Base-by-base conservation (phyloP, 2,329 filamentous ascomycete genomes). In the Diplodia intermedia region DNA sequence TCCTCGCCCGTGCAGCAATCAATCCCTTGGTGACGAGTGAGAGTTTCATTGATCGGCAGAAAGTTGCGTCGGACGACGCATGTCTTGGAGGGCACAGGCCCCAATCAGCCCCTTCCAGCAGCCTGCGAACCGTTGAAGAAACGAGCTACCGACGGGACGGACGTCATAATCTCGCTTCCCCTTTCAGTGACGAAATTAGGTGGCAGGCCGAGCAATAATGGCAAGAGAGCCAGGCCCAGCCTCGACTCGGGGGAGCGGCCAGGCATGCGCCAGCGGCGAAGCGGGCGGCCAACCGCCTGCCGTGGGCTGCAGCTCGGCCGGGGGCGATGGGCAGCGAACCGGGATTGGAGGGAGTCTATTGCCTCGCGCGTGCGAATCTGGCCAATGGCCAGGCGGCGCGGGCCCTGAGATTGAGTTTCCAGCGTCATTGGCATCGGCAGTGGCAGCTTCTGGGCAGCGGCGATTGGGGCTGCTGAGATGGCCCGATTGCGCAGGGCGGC, bases 161-260 rank as follows among this genome's bases (percentile, higher is more conserved):
- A 63, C 60, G 60, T 63, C 60, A 63, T 63, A 63, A 63, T 63
- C 43, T 63, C 60, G 60, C 43, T 63, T 63, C 60, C 60, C 60
- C 60, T 63, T 63, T 52, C 29, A 38, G 14, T 63, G 60, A 52
- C 43, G 15, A 52, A 52, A 63, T 63, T 63, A 52, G 43, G 18
- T n/a, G 20, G 47, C 60, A 52, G 40, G 55, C 38, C 18, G 55
- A 60, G 36, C 55, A 60, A 60, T 49, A 60, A 60, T 49, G 15
- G 49, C 26, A 49, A 26, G 8, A 31, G 15, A 36, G 8, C 8
- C 18, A n/a, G 43, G 14, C 43, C 43, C 43, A 47, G 43, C n/a
- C 43, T 18, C 43, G 43, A 47, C 18, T 47, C 43, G 43, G 43
- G 33, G 31, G 7, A 33, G 31, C 31, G 31, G 23, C 31, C 31